Evolutionary conservation across 2,329 filamentous ascomycete species (phyloP), one percentile per base, ranked within the genome.

Genomic region (Furcasterigmium furcatum): DNA sequence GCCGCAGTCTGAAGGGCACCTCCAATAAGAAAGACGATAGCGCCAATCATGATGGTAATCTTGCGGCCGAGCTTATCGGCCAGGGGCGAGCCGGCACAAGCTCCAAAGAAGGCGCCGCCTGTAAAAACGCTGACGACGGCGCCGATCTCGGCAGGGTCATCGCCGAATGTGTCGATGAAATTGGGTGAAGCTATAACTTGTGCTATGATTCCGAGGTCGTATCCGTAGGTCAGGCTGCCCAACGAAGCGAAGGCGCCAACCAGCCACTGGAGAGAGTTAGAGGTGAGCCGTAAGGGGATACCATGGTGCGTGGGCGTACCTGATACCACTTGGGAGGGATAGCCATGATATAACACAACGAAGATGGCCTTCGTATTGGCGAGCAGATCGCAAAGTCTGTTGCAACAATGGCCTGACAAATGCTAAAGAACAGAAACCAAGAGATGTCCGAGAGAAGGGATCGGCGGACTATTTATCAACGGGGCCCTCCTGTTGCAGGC

Each of bases 1-100:
- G 87, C 87, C 3, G 77, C 87, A 2, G 88, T 89, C 60, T 92
- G 88, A 6, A 94, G 70, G 36, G 70, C 74, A 43, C 87, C 87
- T 20, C 88, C 88, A 3, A 92, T 65, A 41, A 81, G 74, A 66
- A 91, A 92, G 47, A 91, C 67, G 4, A 86, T 3, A 36, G 82
- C 77, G n/a, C 87, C 88, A 22, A 86, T 66, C 40, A 87, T 64
- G 54, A 92, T 92, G 3, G 87, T 91, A 61, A 71, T 70, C 61
- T 85, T 81, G 53, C 88, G 79, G 36, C 88, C 88, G 3, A 89
- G 64, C 46, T 60, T 70, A 60, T 91, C 82, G 51, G 83, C 82
- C 29, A 68, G 55, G 2, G 79, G 74, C 48, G 87, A 88, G 32
- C 82, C 87, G 29, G 80, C 66, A 25, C 70, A 69, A 21, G 86